Evolutionary conservation across 495 filamentous ascomycete species (phyloP).

Genomic region (Aspergillus incahuasiensis): DNA sequence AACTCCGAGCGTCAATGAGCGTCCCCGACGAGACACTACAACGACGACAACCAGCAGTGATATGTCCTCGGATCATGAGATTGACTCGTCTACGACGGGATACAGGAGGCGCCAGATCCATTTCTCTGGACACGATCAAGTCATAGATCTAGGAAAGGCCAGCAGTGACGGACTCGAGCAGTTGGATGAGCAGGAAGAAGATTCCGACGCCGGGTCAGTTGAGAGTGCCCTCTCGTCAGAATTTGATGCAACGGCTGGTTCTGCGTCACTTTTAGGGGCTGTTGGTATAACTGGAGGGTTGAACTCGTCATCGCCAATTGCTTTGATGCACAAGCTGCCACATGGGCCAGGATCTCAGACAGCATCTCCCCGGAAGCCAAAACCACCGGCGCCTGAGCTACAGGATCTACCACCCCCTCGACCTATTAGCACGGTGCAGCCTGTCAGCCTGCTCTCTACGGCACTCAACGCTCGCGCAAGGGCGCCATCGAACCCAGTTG

Average conservation of each 20-base stretch:
- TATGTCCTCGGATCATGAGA: constrained; percentile 84
- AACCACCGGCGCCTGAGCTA: constrained; percentile 54
- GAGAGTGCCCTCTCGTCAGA: constrained; percentile 62
- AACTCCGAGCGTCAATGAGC: constrained; percentile 61
- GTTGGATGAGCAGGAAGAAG: constrained; percentile 52
- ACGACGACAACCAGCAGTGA: constrained; percentile 92
- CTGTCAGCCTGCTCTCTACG: constrained; percentile 66
- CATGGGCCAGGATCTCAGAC: constrained; percentile 34
- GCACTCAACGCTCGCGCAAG: constrained; percentile 73
- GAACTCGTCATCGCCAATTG: constrained; percentile 42
- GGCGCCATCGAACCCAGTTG: constrained; percentile 77
- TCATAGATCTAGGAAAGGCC: constrained; percentile 58
- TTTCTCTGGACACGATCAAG: constrained; percentile 44
- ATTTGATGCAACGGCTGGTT: constrained; percentile 62
- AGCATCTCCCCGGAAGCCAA: constrained; percentile 56
- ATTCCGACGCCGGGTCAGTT: constrained; percentile 60
- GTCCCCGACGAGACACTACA: constrained; percentile 76
- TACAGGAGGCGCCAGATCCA: constrained; percentile 54
- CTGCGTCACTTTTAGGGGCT: constrained; percentile 52
- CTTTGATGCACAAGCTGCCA: constrained; percentile 42
- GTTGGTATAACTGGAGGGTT: constrained; percentile 42
- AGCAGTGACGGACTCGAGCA: constrained; percentile 42
- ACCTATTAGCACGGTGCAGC: constrained; percentile 78
- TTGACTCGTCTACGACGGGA: constrained; percentile 59
- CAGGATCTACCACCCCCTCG: constrained; percentile 86